Percentiles rank a stretch among this genome's conserved stretches.
Conservation (phyloP, 176 grass and related monocot species). For the Bothriochloa decipiens region DNA sequence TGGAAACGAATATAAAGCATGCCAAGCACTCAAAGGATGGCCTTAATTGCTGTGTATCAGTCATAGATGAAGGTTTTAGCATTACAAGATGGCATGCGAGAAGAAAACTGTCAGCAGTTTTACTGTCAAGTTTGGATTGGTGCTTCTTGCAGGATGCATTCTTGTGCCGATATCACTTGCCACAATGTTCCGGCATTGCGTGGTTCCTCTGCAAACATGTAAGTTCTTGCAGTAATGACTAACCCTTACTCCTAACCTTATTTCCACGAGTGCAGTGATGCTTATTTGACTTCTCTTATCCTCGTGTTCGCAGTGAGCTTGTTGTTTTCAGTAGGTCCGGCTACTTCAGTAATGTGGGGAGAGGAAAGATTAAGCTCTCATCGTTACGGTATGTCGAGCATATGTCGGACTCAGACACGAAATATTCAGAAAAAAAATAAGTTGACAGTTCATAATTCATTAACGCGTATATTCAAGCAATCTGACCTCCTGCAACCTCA, state of each 20-base stretch:
- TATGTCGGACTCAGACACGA: not conserved
- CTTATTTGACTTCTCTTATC: not conserved
- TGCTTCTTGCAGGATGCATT: constrained; percentile 44
- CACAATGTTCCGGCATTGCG: constrained; percentile 8
- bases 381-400: constrained; percentile 23
- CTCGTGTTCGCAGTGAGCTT: constrained; percentile 37
- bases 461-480: not conserved
- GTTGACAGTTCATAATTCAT: not conserved
- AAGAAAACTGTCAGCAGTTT: constrained; percentile 39
- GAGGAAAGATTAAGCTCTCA: not conserved
- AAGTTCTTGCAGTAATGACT: constrained; percentile 3
- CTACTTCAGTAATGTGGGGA: not conserved
- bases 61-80: constrained; percentile 18
- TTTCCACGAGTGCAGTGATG: not conserved
- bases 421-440: not conserved
- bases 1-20: constrained; percentile 26
- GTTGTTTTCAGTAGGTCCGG: constrained; percentile 34
- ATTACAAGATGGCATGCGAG: constrained; percentile 39
- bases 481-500: not conserved
- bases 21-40: not conserved
- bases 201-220: constrained; percentile 46
- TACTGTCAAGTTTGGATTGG: constrained; percentile 33
- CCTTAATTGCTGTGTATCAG: not conserved
- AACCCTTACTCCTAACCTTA: not conserved
- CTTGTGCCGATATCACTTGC: constrained; percentile 29